Base-by-base conservation (phyloP, 192 early-diverging fungal species). In the Chytriomyces sp. region DNA sequence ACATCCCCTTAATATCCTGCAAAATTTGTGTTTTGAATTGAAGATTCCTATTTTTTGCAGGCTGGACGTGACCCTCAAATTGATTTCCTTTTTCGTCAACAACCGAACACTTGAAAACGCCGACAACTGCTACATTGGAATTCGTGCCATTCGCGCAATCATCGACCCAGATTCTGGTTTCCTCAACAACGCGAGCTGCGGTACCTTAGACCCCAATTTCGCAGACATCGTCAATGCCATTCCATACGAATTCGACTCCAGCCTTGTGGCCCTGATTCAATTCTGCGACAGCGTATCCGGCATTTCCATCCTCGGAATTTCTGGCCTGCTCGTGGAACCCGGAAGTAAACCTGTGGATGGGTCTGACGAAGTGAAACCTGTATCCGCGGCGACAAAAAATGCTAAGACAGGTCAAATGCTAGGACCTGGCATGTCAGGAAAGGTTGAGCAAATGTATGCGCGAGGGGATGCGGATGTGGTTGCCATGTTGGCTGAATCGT, bases 151-250 rank as follows among this genome's bases (percentile, higher is more conserved):
- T 8, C 71, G 83, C 43, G 80, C 64, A 45, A 83, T 87, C 35
- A 64, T 86, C 24, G 83, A 87, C 74, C 76, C 80, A 23, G 84
- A 84, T 13, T 78, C 79, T 61, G 85, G 85, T 13, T 87, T 87
- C 63, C 45, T 76, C 6, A 47, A 43, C 24, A 46, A 49, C 46
- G 67, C 57, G 43, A 66, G 76, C 46, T 76, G 64, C 10, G 76
- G 71, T 43, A 24, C 50, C 48, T 23, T 67, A 24, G 82, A 85
- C 28, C 67, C 81, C 13, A 49, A 77, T 13, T 85, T 83, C 60
- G 49, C 57, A 5, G 46, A 64, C 28, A 50, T 86, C n/a, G 63
- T 87, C 35, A 67, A 61, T 50, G 80, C 81, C 7, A 69, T 76
- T 61, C 74, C 81, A 8, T 77, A 67, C 47, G 85, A 87, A 20